Evolutionary conservation across 2,329 filamentous ascomycete species (phyloP).

Genomic region (Cladosporium colombiae): DNA sequence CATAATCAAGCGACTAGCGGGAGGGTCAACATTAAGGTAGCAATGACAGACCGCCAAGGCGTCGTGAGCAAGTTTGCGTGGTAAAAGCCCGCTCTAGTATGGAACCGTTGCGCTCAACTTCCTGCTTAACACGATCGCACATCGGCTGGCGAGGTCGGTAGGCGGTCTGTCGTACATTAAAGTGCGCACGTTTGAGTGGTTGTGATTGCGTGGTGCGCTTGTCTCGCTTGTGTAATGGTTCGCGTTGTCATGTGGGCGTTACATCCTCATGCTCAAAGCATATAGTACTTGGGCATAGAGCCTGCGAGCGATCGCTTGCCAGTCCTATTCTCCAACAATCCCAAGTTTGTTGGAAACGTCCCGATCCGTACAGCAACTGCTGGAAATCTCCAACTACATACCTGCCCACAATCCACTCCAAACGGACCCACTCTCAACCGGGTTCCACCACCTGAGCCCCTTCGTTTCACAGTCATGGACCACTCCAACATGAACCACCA

Average conservation of each 20-base stretch:
- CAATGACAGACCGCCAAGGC: background rate
- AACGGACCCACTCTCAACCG: background rate
- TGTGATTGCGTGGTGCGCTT: background rate
- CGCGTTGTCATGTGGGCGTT: background rate
- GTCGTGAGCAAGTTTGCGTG: conserved; percentile 6
- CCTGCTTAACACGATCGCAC: background rate
- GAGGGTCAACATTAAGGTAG: background rate
- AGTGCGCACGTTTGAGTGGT: conserved; percentile 1
- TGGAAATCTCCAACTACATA: background rate
- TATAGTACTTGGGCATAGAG: background rate
- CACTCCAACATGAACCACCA: background rate
- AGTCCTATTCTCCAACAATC: background rate
- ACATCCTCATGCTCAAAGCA: background rate
- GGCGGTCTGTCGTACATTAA: background rate
- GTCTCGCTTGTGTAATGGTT: background rate
- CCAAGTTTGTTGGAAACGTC: background rate
- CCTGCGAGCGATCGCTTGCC: background rate
- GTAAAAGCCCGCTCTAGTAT: background rate
- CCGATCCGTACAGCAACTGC: background rate
- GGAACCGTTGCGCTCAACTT: background rate
- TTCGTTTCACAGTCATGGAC: background rate
- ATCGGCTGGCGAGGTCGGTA: background rate
- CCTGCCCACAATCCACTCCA: background rate
- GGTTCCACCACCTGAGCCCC: background rate
- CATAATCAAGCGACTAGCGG: background rate